These are phyloP conservation scores for Roridomyces roridus DNA, from an alignment of 768 basidiomycete species.

Conservation along the genomic window DNA sequence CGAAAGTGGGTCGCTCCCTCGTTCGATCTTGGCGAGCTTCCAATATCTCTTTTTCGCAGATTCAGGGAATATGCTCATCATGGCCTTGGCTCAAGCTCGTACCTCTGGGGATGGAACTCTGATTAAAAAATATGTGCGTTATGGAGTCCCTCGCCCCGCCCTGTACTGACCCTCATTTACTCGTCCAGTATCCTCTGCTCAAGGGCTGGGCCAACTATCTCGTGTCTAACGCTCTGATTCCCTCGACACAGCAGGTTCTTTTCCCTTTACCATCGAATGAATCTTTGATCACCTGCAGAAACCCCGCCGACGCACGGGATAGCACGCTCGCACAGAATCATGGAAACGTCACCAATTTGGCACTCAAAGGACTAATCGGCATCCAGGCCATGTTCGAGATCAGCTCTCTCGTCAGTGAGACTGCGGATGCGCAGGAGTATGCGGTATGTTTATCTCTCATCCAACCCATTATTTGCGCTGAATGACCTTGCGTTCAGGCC, in stretches of 20 bases:
- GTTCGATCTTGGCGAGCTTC: not conserved
- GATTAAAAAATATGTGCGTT: slow-evolving; percentile 43
- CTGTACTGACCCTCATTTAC: not conserved
- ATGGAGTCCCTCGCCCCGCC: not conserved
- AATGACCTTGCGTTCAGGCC: not conserved
- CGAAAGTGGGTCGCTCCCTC: slow-evolving; percentile 26
- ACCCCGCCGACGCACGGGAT: slow-evolving; percentile 7
- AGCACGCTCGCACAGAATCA: slow-evolving; percentile 23
- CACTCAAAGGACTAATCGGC: slow-evolving; percentile 63
- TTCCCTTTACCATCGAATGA: too few relatives aligned
- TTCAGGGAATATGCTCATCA: slow-evolving; percentile 65
- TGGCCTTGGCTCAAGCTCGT: slow-evolving; percentile 48
- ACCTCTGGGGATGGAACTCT: slow-evolving; percentile 41
- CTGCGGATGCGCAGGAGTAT: slow-evolving; percentile 33
- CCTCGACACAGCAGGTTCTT: slow-evolving; percentile 44
- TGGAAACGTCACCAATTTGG: slow-evolving; percentile 58
- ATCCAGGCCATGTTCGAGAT: slow-evolving; percentile 63
- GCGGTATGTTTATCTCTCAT: slow-evolving; percentile 28
- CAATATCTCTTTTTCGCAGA: slow-evolving; percentile 41
- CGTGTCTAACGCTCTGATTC: slow-evolving; percentile 41
- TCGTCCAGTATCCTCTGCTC: slow-evolving; percentile 49
- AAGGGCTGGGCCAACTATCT: slow-evolving; percentile 60
- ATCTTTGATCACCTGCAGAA: not conserved
- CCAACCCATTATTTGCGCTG: not conserved
- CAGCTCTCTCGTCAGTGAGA: slow-evolving; percentile 38